phyloP scores from a whole-genome alignment of 2,329 filamentous ascomycete species.

The Alternaria ethzedia region DNA sequence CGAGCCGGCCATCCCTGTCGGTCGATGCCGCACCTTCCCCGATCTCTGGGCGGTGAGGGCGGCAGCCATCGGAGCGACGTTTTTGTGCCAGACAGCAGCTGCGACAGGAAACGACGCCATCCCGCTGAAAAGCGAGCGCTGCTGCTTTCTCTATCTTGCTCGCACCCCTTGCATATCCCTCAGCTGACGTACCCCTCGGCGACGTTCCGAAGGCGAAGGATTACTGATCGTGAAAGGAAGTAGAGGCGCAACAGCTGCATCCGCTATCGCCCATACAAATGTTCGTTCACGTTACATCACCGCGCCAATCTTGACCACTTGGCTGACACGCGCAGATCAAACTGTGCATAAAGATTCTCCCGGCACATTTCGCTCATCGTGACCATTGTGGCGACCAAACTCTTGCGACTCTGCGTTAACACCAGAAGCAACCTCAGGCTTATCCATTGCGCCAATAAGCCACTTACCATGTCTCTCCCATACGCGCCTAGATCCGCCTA shows the following conservation, averaged over 20 bases:
- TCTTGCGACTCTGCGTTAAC: background rate
- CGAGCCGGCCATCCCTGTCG: constrained; percentile 16
- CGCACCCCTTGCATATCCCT: background rate
- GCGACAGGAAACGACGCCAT: constrained; percentile 19
- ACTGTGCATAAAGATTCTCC: background rate
- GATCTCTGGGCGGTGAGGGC: constrained; percentile 21
- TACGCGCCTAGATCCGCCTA: constrained; percentile 70
- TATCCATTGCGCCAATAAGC: background rate
- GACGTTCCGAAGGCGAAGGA: background rate
- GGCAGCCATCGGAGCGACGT: constrained; percentile 12
- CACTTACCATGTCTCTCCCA: constrained; percentile 43
- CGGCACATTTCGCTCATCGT: background rate
- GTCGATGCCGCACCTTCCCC: constrained; percentile 17
- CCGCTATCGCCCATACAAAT: background rate
- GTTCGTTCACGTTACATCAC: constrained; percentile 8
- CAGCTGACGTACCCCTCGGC: background rate
- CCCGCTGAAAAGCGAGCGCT: constrained; percentile 12
- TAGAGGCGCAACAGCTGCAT: constrained; percentile 6
- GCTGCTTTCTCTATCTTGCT: background rate
- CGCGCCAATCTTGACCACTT: background rate
- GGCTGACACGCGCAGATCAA: constrained; percentile 5
- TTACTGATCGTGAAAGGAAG: constrained; percentile 1
- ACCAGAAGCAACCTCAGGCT: background rate
- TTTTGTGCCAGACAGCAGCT: constrained; percentile 12
- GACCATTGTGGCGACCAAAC: background rate